These are phyloP conservation scores for Phylloboletellus chloephorus DNA, from an alignment of 1,284 basidiomycete species.

Conservation along the genomic window DNA sequence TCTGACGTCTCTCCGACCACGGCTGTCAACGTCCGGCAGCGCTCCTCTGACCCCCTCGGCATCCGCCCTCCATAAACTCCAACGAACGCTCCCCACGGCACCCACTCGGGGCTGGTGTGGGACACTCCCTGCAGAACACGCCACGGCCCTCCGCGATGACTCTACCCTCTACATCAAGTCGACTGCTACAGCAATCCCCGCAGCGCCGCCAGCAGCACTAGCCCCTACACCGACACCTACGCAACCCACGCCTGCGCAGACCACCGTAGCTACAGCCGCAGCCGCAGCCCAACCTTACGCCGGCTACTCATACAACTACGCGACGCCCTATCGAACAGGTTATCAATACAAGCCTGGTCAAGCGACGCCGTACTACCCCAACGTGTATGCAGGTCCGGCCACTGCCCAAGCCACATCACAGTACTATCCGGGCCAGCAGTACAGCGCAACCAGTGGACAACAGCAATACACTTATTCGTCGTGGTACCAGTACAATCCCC, in stretches of 20 bases:
- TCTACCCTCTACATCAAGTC: conserved; percentile 60
- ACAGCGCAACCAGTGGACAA: conserved; percentile 26
- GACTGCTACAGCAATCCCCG: conserved; percentile 37
- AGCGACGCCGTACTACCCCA: conserved; percentile 30
- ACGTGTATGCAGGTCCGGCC: conserved; percentile 22
- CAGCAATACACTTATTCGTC: conserved; percentile 33
- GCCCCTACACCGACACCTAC: conserved; percentile 22
- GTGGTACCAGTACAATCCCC: conserved; percentile 32
- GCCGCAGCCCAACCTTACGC: conserved; percentile 26
- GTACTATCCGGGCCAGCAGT: conserved; percentile 31
- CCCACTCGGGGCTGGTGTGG: conserved; percentile 67
- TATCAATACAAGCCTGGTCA: conserved; percentile 34
- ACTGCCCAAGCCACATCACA: conserved; percentile 26
- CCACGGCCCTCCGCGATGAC: conserved; percentile 65
- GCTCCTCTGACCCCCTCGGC: conserved; percentile 55
- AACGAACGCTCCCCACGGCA: conserved; percentile 57
- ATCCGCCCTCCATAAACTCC: conserved; percentile 57
- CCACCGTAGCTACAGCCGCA: conserved; percentile 18
- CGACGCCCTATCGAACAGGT: conserved; percentile 28
- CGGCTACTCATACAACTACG: conserved; percentile 25
- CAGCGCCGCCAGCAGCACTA: conserved; percentile 19
- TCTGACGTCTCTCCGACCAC: conserved; percentile 66
- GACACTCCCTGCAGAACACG: conserved; percentile 54
- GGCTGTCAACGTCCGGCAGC: conserved; percentile 38
- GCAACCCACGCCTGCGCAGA: conserved; percentile 25